These are phyloP conservation scores for Skeletonema tropicum DNA, from an alignment of 108 stramenopile genomes.

Conservation along the genomic window DNA sequence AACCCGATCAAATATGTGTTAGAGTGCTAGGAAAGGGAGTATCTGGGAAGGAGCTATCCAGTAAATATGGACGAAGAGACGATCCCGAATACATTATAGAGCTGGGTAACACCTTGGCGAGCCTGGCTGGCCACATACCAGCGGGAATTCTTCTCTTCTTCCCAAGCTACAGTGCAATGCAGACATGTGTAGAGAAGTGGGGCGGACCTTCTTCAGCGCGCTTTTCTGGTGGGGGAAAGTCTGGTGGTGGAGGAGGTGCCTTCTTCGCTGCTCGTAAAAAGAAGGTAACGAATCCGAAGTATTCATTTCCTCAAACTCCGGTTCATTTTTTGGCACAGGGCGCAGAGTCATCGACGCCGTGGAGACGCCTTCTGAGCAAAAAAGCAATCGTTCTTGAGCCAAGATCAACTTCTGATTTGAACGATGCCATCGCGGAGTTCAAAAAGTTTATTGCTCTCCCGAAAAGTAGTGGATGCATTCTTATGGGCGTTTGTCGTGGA, in stretches of 20 bases:
- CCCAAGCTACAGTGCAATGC: constrained; percentile 93
- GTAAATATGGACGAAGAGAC: constrained; percentile 86
- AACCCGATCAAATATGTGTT: constrained; percentile 84
- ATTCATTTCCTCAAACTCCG: constrained; percentile 46
- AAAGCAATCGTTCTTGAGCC: constrained; percentile 89
- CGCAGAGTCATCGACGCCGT: constrained; percentile 52
- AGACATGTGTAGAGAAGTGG: constrained; percentile 76
- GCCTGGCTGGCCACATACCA: constrained; percentile 79
- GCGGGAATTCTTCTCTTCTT: constrained; percentile 97
- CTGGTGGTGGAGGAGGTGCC: constrained; percentile 32
- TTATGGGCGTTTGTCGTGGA: constrained; percentile 97
- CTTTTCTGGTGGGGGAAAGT: constrained; percentile 7
- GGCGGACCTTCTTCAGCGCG: constrained; percentile 63
- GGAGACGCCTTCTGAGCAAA: constrained; percentile 70
- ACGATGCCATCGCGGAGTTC: constrained; percentile 89
- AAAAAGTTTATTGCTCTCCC: constrained; percentile 76
- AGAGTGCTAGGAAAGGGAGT: constrained; percentile 88
- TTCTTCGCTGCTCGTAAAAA: constrained; percentile 61
- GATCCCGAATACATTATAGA: constrained; percentile 89
- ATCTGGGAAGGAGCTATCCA: constrained; percentile 73
- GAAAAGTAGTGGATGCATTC: constrained; percentile 76
- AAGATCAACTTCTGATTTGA: constrained; percentile 72
- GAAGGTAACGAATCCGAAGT: constrained; percentile 36
- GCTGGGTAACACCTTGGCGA: constrained; percentile 89
- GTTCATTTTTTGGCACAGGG: constrained; percentile 39